These are phyloP conservation scores for Staphylotrichum longicolle DNA, from an alignment of 495 filamentous ascomycete genomes.

Conservation along the genomic window DNA sequence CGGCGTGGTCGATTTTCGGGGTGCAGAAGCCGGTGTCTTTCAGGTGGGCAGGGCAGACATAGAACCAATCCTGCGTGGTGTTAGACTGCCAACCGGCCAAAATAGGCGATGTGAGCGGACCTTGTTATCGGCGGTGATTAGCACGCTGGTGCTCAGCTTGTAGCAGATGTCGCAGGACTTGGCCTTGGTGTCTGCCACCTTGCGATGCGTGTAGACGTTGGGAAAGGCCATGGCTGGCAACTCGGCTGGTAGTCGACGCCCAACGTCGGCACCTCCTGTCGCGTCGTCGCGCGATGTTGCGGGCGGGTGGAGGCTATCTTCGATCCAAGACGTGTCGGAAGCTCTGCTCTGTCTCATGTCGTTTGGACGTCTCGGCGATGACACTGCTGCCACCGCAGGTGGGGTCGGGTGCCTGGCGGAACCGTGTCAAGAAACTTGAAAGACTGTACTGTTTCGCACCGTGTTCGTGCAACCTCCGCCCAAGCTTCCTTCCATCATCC, in stretches of 20 bases:
- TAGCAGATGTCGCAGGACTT: slow-evolving; percentile 90
- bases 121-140: slow-evolving; percentile 89
- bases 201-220: slow-evolving; percentile 84
- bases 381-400: no score
- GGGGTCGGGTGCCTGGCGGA: no score
- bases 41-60: slow-evolving; percentile 79
- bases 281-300: no score
- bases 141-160: slow-evolving; percentile 80
- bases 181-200: slow-evolving; percentile 76
- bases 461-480: no score
- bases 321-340: no score
- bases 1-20: slow-evolving; percentile 74
- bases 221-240: slow-evolving; percentile 52
- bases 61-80: slow-evolving; percentile 80
- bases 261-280: no score
- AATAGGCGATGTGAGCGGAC: slow-evolving; percentile 41
- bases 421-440: no score
- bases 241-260: background rate
- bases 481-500: no score
- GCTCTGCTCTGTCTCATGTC: no score
- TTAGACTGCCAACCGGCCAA: slow-evolving; percentile 17
- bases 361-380: no score
- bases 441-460: no score
- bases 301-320: no score
- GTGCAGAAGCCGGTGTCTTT: slow-evolving; percentile 80